Conservation (phyloP, 257 asterid species). For the Eucommia ulmoides region DNA sequence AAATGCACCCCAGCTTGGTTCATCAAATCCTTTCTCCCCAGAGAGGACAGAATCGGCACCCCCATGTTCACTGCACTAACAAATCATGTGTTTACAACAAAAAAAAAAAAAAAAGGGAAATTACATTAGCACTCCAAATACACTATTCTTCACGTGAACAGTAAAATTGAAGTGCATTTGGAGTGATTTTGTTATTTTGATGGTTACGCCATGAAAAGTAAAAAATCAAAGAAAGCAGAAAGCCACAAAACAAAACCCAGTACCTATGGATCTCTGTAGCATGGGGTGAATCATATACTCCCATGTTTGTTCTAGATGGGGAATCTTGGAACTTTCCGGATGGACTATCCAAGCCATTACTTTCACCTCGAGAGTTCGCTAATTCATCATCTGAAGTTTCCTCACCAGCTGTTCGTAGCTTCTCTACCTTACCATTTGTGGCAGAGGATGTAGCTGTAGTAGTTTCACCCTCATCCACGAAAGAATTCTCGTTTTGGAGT, state of each 20-base stretch:
- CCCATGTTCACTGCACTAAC: constrained; percentile 47
- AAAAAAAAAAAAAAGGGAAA: constrained; percentile 4
- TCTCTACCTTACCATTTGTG: constrained; percentile 39
- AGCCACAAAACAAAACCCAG: constrained; percentile 1
- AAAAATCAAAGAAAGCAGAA: background rate
- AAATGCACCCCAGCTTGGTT: constrained; percentile 67
- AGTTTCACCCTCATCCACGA: constrained; percentile 19
- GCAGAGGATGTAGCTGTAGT: constrained; percentile 30
- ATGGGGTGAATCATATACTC: constrained; percentile 61
- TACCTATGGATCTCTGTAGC: constrained; percentile 63
- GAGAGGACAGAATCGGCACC: constrained; percentile 23
- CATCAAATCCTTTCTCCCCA: constrained; percentile 44
- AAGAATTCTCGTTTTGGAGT: constrained; percentile 38
- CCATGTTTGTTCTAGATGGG: constrained; percentile 26
- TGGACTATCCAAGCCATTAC: constrained; percentile 35
- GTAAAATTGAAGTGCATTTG: background rate
- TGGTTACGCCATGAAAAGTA: background rate
- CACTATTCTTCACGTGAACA: background rate
- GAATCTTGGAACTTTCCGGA: constrained; percentile 49
- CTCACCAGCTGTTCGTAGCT: constrained; percentile 26
- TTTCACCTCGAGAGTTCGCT: constrained; percentile 22
- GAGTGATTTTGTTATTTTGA: background rate
- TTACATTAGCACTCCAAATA: background rate
- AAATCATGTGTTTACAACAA: constrained; percentile 4
- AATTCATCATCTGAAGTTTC: constrained; percentile 27